Conservation (phyloP, 805 yeast species). For the Scheffersomyces lignosus region DNA sequence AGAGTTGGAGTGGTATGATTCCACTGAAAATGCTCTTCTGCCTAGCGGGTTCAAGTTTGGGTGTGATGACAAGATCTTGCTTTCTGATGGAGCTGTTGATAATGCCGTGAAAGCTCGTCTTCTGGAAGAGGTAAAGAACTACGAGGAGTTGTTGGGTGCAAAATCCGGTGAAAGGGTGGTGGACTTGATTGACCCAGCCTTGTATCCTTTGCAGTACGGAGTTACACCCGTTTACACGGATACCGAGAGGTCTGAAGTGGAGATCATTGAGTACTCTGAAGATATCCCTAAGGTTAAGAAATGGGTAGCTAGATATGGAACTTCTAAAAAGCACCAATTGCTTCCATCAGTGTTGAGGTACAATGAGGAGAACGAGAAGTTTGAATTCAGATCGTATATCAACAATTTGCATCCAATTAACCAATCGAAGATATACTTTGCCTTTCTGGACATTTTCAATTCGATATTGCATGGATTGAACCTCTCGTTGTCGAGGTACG, state of each 20-base stretch:
- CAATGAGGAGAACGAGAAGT: conserved; percentile 5
- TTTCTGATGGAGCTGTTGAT: conserved; percentile 17
- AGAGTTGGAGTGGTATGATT: conserved; percentile 32
- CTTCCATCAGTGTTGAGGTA: conserved; percentile 24
- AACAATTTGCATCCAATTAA: conserved; percentile 37
- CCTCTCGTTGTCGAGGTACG: conserved; percentile 18
- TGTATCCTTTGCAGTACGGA: conserved; percentile 35
- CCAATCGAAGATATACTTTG: conserved; percentile 19
- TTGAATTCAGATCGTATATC: conserved; percentile 30
- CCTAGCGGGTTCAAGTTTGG: conserved; percentile 14
- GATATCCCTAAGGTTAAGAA: conserved; percentile 11
- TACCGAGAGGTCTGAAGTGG: conserved; percentile 4
- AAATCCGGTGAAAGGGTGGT: conserved; percentile 32
- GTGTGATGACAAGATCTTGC: conserved; percentile 19
- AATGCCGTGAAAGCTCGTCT: conserved; percentile 9
- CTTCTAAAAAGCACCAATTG: conserved; percentile 37
- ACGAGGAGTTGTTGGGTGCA: conserved; percentile 8
- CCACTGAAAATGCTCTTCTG: conserved; percentile 8
- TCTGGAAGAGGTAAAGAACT: conserved; percentile 9
- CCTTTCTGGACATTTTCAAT: conserved; percentile 29
- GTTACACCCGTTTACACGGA: conserved; percentile 17
- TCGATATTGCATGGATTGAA: conserved; percentile 29
- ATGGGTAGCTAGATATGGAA: conserved; percentile 11
- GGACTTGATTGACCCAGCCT: conserved; percentile 43
- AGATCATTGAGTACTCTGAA: conserved; percentile 10